Conservation (phyloP, 257 asterid species). For the Verbascum thapsus region DNA sequence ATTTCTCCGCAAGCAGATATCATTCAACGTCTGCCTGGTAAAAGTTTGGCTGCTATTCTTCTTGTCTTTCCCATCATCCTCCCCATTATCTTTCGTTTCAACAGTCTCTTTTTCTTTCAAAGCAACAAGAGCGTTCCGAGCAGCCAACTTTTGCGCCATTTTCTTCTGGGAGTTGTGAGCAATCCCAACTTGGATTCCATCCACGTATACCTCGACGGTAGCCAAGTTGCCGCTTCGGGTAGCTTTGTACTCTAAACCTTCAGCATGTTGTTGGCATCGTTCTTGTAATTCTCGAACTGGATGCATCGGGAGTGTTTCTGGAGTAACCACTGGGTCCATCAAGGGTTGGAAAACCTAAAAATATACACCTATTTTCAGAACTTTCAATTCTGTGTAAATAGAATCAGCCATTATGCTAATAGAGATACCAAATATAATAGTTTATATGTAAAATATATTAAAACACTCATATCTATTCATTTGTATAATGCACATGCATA, state of each 20-base stretch:
- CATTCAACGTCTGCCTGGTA: conserved; percentile 93
- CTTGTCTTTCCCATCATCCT: conserved; percentile 59
- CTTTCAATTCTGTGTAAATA: neutral
- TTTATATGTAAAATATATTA: too few species aligned
- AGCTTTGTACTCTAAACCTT: conserved; percentile 94
- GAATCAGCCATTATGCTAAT: too few species aligned
- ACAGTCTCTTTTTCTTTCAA: conserved; percentile 79
- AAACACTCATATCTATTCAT: too few species aligned
- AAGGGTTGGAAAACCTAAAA: conserved; percentile 88
- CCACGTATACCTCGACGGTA: conserved; percentile 86
- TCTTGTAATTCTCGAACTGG: conserved; percentile 98
- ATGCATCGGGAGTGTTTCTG: conserved; percentile 99
- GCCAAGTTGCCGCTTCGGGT: conserved; percentile 81
- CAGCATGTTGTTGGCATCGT: conserved; percentile 97
- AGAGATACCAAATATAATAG: too few species aligned
- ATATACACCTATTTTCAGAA: conserved; percentile 16
- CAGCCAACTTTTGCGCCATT: conserved; percentile 99
- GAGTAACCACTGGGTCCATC: conserved; percentile 95
- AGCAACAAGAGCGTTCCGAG: conserved; percentile 88
- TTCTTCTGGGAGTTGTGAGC: conserved; percentile 95
- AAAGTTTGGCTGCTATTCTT: conserved; percentile 76
- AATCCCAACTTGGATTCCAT: conserved; percentile 81
- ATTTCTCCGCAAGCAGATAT: conserved; percentile 88
- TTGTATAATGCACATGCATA: too few species aligned
- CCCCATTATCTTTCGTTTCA: conserved; percentile 57